Evolutionary conservation across 345 rosid genomes (phyloP), one percentile per base, ranked within the genome.

Genomic region (Hirschfeldia incana): DNA sequence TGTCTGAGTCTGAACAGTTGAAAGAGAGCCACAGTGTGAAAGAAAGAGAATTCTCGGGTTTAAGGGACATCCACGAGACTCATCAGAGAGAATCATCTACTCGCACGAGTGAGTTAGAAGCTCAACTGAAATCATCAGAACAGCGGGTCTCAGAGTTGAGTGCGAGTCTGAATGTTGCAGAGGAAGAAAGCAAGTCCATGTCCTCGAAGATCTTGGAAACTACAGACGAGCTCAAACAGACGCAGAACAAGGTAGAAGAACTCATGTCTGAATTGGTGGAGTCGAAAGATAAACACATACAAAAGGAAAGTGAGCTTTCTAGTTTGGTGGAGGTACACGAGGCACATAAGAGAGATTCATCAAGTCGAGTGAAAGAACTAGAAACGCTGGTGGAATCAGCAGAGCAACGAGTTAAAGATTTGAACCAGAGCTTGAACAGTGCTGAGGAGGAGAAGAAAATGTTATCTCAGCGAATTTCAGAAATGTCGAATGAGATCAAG

Each of bases 171-270:
- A 80, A 76, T 42, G 83, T 81, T 55, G 66, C 85, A 0, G 79
- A 59, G 83, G 92, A 87, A 78, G 97, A 89, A 75, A 85, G 83
- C 67, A 85, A 83, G 30, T 84, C 92, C 62, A 80, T 92, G 73
- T 76, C 87, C 42, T 83, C 74, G 6, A 86, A 86, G 79, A 77
- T 85, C 69, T 84, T 89, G 2, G 88, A 84, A 78, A 79, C 81
- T 82, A 76, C 88, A 33, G 79, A 70, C 66, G 90, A 87, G 80
- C 86, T 90, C 69, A 82, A 80, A 81, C 78, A 75, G 80, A 93
- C 87, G 33, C 88, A 80, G 66, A 79, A 67, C 69, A 67, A 61
- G 49, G 80, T 83, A 66, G 72, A 86, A 62, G 85, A 77, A 33
- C 86, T 85, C 55, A 65, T 58, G 75, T 62, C 76, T 63, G 90